Evolutionary conservation across 1,139 yeast species (phyloP).

Genomic region (Trichomonascaceae sp.): DNA sequence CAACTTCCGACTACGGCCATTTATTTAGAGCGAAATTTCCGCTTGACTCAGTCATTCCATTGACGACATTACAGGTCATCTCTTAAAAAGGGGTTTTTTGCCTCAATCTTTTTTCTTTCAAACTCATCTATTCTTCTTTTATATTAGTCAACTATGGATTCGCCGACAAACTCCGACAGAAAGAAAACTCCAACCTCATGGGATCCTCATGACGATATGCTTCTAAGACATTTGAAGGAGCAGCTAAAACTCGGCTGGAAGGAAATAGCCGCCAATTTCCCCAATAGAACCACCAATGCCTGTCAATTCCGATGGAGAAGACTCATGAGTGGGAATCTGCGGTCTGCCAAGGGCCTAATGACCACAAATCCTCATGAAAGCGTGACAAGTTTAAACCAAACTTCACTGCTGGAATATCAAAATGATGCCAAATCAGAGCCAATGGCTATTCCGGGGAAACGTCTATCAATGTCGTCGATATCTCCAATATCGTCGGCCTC

Average conservation of each 20-base stretch:
- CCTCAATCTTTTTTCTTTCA: too few relatives aligned
- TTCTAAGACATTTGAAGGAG: conserved; percentile 65
- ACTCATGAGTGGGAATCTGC: conserved; percentile 43
- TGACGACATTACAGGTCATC: background rate
- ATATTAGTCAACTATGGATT: background rate
- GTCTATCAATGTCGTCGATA: conserved; percentile 1
- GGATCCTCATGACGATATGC: conserved; percentile 70
- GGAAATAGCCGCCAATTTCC: conserved; percentile 66
- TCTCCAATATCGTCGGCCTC: conserved; percentile 8
- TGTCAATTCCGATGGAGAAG: conserved; percentile 82
- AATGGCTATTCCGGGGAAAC: background rate
- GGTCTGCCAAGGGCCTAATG: conserved; percentile 16
- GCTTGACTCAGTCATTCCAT: background rate
- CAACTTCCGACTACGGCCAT: background rate
- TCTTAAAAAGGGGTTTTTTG: too few relatives aligned
- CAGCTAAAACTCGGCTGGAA: conserved; percentile 74
- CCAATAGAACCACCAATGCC: conserved; percentile 71
- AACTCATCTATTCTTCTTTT: background rate
- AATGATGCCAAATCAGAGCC: background rate
- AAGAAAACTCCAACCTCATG: conserved; percentile 60
- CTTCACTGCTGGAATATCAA: background rate
- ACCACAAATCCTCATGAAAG: conserved; percentile 9
- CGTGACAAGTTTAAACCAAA: background rate
- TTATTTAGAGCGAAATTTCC: background rate
- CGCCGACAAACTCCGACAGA: conserved; percentile 14